A percentile compares a stretch with the other conserved stretches of the same genome.
phyloP scores from a whole-genome alignment of 2,329 filamentous ascomycete species.

The Alternaria solani region DNA sequence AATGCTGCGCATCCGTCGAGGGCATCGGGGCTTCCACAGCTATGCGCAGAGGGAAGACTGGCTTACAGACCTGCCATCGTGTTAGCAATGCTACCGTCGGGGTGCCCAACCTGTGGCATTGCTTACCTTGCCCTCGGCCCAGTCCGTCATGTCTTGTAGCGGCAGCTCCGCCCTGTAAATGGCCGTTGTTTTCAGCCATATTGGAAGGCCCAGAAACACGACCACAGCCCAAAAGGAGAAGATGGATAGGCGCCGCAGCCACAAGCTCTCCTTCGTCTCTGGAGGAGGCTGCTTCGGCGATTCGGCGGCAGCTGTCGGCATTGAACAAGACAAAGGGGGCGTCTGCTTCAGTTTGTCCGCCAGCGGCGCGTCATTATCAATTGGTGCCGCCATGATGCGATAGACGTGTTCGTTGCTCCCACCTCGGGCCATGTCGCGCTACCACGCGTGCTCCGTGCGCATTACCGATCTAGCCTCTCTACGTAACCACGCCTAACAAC shows the following conservation, averaged over 20 bases:
- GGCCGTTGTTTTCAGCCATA: conserved; percentile 95
- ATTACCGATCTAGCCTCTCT: neutral
- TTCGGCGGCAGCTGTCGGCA: conserved; percentile 7
- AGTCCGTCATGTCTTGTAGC: conserved; percentile 83
- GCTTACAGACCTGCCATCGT: conserved; percentile 76
- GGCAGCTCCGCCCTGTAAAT: conserved; percentile 89
- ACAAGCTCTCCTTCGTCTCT: conserved; percentile 74
- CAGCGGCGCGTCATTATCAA: conserved; percentile 31
- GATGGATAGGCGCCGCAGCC: conserved; percentile 77
- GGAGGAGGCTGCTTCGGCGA: conserved; percentile 67
- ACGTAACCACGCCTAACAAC: neutral
- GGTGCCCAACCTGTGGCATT: neutral
- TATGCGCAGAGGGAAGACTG: conserved; percentile 86
- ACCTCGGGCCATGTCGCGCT: conserved; percentile 19
- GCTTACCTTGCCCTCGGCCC: conserved; percentile 85
- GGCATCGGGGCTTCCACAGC: conserved; percentile 76
- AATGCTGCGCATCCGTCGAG: conserved; percentile 72
- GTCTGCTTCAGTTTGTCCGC: conserved; percentile 15
- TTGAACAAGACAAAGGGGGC: neutral
- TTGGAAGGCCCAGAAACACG: conserved; percentile 81
- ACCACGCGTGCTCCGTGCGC: conserved; percentile 20
- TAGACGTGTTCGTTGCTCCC: conserved; percentile 26
- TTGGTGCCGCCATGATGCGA: conserved; percentile 40
- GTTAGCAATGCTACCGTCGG: conserved; percentile 8
- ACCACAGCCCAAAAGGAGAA: conserved; percentile 92